Conservation (phyloP, 371 early-diverging fungal species). For the Mucor saturninus region DNA sequence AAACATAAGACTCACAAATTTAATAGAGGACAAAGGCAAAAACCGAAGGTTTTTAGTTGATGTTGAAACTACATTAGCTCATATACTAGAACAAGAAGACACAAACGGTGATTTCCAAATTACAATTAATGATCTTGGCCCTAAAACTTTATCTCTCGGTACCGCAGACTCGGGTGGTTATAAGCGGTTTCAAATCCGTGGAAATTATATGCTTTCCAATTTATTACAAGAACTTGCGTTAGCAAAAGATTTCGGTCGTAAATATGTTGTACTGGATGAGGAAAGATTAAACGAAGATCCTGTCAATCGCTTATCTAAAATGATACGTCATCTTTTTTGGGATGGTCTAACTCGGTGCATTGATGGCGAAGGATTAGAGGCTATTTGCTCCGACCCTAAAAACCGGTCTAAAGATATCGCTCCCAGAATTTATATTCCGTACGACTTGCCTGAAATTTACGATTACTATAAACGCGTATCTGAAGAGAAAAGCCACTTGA, state of each 20-base stretch:
- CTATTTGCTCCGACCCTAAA: slow-evolving; percentile 89
- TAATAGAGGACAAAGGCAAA: slow-evolving; percentile 67
- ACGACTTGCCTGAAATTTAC: slow-evolving; percentile 71
- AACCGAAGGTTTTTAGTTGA: slow-evolving; percentile 80
- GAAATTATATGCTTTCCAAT: slow-evolving; percentile 91
- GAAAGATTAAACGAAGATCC: slow-evolving; percentile 89
- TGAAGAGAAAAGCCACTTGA: slow-evolving; percentile 63
- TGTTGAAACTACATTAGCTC: slow-evolving; percentile 74
- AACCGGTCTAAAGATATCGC: slow-evolving; percentile 70
- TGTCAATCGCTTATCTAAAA: slow-evolving; percentile 79
- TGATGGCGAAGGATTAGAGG: slow-evolving; percentile 86
- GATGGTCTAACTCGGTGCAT: slow-evolving; percentile 88
- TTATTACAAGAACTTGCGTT: slow-evolving; percentile 92
- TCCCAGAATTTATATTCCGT: slow-evolving; percentile 87
- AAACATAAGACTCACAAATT: not conserved
- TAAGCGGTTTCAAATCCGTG: slow-evolving; percentile 82
- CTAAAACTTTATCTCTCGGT: slow-evolving; percentile 84
- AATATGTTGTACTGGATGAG: slow-evolving; percentile 81
- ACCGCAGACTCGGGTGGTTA: slow-evolving; percentile 85
- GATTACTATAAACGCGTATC: slow-evolving; percentile 78
- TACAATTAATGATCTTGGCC: slow-evolving; percentile 87
- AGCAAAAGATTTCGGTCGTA: slow-evolving; percentile 83
- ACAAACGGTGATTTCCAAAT: slow-evolving; percentile 92
- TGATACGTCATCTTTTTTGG: slow-evolving; percentile 92
- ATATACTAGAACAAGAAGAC: slow-evolving; percentile 88